These are phyloP conservation scores for Jaltomata sinuosa DNA, from an alignment of 257 asterid genomes.

Conservation along the genomic window DNA sequence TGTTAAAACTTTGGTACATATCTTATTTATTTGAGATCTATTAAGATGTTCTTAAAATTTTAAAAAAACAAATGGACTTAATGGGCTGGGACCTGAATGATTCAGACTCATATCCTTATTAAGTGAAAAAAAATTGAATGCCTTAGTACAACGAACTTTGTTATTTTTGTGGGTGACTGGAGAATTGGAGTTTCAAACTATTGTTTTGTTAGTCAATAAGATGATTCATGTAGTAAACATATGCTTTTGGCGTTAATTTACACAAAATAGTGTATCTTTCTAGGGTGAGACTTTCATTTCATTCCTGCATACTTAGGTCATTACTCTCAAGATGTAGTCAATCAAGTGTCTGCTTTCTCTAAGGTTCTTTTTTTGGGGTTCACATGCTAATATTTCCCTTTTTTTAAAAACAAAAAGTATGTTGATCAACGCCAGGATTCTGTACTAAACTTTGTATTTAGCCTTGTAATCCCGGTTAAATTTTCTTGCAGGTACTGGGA, in stretches of 20 bases:
- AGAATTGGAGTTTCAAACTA: neutral
- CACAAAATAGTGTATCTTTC: neutral
- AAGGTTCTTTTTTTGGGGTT: neutral
- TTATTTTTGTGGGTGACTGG: neutral
- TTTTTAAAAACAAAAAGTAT: neutral
- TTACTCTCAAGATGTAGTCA: neutral
- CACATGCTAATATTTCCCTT: neutral
- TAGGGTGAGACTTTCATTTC: neutral
- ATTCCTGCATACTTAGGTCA: neutral
- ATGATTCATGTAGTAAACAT: neutral
- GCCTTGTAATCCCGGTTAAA: neutral
- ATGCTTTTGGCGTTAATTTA: neutral
- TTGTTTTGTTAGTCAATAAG: neutral
- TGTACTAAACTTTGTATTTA: neutral
- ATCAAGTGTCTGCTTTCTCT: neutral
- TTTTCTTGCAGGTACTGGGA: slow-evolving; percentile 80
- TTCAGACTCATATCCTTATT: neutral
- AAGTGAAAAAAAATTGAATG: neutral
- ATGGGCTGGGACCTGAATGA: neutral
- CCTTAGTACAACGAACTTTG: neutral
- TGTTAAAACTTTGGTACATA: neutral
- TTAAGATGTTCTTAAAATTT: neutral
- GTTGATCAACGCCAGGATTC: neutral
- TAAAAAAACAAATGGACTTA: neutral
- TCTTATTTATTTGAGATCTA: neutral